These are phyloP conservation scores for Diplotaxis tenuifolia DNA, from an alignment of 345 rosid species.

Conservation along the genomic window DNA sequence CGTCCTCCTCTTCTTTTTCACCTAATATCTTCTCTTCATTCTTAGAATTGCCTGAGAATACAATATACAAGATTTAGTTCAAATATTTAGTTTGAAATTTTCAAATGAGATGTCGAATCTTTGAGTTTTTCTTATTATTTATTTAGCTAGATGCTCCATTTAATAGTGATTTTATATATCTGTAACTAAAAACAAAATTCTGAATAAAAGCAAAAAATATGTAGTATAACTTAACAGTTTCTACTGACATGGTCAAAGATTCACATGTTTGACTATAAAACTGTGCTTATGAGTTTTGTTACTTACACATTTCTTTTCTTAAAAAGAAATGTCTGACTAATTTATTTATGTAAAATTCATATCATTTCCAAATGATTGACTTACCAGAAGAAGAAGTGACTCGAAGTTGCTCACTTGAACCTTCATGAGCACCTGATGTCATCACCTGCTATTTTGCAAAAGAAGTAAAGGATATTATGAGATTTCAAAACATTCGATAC, in stretches of 20 bases:
- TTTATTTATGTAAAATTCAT: not conserved
- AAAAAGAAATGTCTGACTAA: conserved; percentile 3
- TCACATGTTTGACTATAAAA: conserved; percentile 16
- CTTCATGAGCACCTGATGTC: conserved; percentile 26
- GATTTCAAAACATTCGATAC: not conserved
- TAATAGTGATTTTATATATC: not conserved
- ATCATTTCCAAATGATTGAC: conserved; percentile 23
- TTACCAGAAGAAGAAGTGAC: conserved; percentile 31
- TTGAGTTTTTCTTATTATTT: not conserved
- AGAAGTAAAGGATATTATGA: not conserved
- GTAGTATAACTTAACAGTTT: not conserved
- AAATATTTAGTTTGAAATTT: not conserved
- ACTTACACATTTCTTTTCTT: not conserved
- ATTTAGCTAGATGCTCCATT: not conserved
- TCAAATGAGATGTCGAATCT: not conserved
- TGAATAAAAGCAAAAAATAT: not conserved
- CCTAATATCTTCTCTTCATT: conserved; percentile 22
- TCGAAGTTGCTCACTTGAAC: conserved; percentile 27
- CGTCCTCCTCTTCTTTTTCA: conserved; percentile 42
- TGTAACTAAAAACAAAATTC: conserved; percentile 10
- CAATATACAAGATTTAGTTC: not conserved
- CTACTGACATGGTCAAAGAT: conserved; percentile 28
- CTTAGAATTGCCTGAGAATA: conserved; percentile 30
- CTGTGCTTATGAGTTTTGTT: conserved; percentile 16
- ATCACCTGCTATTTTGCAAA: conserved; percentile 17